Percentiles rank a stretch among this genome's conserved stretches.
Conservation (phyloP, 805 yeast species). For the Candida succiphila region DNA sequence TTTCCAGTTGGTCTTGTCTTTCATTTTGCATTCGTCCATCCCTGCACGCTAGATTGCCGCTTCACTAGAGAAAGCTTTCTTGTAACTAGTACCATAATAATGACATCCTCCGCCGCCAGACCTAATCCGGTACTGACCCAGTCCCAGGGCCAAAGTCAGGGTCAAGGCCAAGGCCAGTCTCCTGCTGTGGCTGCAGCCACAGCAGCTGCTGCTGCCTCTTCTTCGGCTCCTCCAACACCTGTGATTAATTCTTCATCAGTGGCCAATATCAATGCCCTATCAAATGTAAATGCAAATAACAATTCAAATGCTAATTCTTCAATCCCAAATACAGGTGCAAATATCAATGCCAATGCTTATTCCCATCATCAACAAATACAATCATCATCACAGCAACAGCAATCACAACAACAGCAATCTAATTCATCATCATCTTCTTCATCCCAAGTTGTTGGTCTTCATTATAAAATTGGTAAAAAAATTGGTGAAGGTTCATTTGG, state of each 20-base stretch:
- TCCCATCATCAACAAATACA: constrained; percentile 2
- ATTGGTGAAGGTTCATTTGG: constrained; percentile 99
- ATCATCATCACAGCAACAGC: constrained; percentile 6
- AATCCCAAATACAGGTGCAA: constrained; percentile 1
- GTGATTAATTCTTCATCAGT: constrained; percentile 5
- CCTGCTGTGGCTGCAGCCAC: too few relatives aligned
- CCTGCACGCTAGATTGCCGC: too few relatives aligned
- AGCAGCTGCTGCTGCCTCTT: constrained; percentile 20
- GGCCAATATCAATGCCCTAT: constrained; percentile 12
- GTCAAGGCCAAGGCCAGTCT: too few relatives aligned
- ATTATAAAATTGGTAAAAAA: constrained; percentile 93
- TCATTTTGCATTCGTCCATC: too few relatives aligned
- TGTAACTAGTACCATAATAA: too few relatives aligned
- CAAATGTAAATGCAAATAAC: constrained; percentile 17
- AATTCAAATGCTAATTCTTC: constrained; percentile 10
- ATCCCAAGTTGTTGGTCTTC: constrained; percentile 79
- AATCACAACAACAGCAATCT: constrained; percentile 4
- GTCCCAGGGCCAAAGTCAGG: too few relatives aligned
- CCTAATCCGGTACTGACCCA: too few relatives aligned
- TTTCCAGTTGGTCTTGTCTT: too few relatives aligned
- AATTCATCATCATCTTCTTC: constrained; percentile 12
- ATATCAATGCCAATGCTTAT: constrained; percentile 3
- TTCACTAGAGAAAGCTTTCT: too few relatives aligned
- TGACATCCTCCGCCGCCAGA: too few relatives aligned
- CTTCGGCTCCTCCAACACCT: constrained; percentile 20